Base-by-base conservation (phyloP, 2,329 filamentous ascomycete species). In the Celoporthe dispersa region DNA sequence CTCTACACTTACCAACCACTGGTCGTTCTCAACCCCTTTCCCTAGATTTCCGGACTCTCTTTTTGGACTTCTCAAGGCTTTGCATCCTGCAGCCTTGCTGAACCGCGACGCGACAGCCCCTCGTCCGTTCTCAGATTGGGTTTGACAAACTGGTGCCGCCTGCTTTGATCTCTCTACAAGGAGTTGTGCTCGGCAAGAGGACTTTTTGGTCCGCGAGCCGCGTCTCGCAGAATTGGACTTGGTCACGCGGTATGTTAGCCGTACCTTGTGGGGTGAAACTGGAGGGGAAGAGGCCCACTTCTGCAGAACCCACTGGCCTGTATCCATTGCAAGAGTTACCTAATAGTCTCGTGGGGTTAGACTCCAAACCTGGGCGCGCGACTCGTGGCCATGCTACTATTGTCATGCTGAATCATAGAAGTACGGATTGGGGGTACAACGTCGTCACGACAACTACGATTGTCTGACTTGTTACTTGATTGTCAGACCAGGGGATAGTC, bases 1-100 rank as follows among this genome's bases (percentile, higher is more conserved):
- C 41, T 48, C n/a, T 33, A 11, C 19, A 41, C 74, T 76, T 70
- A 75, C 76, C 81, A 83, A 68, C 82, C 82, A 66, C 81, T 84
- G 51, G 79, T 82, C 53, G 81, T 82, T 48, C 83, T 79, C 69
- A 84, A 74, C 14, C 82, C 82, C 69, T 79, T 77, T 53, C 81
- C 64, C 82, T 78, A 64, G 81, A 80, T 71, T 82, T 83, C 62
- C 81, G 63, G 63, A 39, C 51, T 35, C 63, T 39, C 60, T 55
- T 69, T 33, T 55, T 66, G 1, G 55, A 9, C 48, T 28, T 66
- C 25, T 69, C 53, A 1, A 33, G 22, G 16, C 5, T 1, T 61
- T 66, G 63, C 68, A 69, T 69, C 31, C 31, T 69, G 62, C 25
- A 28, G 41, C 39, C n/a, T n/a, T 25, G 19, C 55, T 35, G 41